Base-by-base conservation (phyloP, 305 asterid genomes). In the Petunia hybrid region DNA sequence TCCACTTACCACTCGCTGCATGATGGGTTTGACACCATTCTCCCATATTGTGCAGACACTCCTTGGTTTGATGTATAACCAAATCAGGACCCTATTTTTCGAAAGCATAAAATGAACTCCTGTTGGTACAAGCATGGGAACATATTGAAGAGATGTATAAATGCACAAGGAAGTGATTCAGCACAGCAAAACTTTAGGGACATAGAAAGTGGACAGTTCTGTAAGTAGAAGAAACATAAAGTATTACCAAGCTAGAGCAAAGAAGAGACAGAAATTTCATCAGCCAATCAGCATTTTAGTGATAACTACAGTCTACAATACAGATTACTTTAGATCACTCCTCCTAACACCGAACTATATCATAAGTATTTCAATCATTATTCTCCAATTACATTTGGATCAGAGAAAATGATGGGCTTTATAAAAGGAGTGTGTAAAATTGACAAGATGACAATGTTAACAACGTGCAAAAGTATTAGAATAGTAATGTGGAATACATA, bases 21-120 rank as follows among this genome's bases (percentile, higher is more conserved):
- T 94, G 99, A 89, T 95, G 99, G 76, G 89, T 88, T 86, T 91
- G 97, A 86, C 99, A 95, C 99, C 99, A 95, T 81, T 91, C 90
- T 68, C 98, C 98, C 99, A 95, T 95, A 76, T 85, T 87, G 84
- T 92, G 97, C 81, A 95, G 87, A 75, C 97, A 92, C 85, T 94
- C 98, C 83, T 88, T 89, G 39, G 90, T 42, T 87, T 94, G 99
- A 86, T 90, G 91, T 82, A 94, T 95, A 85, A 95, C 91, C 87
- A 95, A 85, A 86, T 95, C 95, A 77, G 99, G 99, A 62, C 98
- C 98, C 99, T 95, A 74, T 6, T 59, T 80, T 83, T 80, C 61
- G 74, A 76, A 22, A 71, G 68, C 13, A 78, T 39, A 45, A 43
- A 46, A 78, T 48, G 60, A 71, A 71, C 48, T 48, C 13, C 45